Conservation (phyloP, 177 flowering plant genomes). For the Vitis hybrid region DNA sequence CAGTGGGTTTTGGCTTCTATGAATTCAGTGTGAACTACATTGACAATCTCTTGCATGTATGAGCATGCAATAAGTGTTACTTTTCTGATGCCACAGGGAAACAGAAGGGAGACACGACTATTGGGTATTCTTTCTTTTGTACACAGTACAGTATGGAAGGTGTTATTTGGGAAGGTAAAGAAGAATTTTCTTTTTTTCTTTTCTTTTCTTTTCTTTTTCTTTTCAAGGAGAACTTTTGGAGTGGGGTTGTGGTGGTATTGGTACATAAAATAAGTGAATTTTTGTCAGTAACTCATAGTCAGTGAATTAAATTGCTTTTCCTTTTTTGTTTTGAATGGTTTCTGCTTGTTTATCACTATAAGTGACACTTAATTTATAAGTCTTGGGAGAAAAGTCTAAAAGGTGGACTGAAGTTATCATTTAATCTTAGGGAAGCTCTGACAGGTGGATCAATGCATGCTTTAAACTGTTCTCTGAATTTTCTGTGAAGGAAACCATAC, state of each 20-base stretch:
- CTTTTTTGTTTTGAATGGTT: no score
- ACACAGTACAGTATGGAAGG: constrained; percentile 99
- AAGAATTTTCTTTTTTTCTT: neutral
- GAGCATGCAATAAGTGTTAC: neutral
- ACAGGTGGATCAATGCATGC: neutral
- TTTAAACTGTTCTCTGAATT: neutral
- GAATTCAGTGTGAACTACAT: no score
- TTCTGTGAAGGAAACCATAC: neutral
- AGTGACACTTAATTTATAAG: no score
- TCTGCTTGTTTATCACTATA: no score
- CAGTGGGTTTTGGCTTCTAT: no score
- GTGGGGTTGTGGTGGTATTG: neutral
- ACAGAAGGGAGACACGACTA: constrained; percentile 91
- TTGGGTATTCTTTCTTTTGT: constrained; percentile 94
- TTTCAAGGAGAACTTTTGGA: neutral
- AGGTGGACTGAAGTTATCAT: neutral
- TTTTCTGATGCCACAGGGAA: constrained; percentile 60
- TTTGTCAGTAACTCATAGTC: no score
- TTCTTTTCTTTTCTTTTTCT: neutral
- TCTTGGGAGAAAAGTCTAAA: no score
- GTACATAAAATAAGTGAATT: no score
- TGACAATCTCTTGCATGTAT: no score
- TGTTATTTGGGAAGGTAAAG: constrained; percentile 88
- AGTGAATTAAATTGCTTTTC: no score
- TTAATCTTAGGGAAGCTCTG: neutral